Evolutionary conservation across 306 rosid species (phyloP).

Genomic region (Trichosanthes truncata): DNA sequence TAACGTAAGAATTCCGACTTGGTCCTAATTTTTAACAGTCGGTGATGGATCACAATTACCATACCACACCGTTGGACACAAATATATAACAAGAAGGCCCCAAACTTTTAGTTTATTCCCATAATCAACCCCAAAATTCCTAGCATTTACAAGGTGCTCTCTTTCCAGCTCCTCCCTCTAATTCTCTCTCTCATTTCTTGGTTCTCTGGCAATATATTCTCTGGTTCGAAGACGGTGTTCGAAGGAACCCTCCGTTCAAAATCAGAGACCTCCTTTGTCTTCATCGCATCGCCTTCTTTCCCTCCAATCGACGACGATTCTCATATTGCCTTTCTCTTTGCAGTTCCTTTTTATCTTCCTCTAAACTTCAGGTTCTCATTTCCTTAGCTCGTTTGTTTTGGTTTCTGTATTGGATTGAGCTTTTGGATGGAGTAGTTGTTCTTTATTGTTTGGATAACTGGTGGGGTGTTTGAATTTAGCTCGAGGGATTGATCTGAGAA

Average conservation of each 20-base stretch:
- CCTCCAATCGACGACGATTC: background rate
- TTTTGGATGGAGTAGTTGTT: background rate
- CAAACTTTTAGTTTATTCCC: background rate
- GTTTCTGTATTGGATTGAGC: background rate
- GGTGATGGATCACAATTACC: background rate
- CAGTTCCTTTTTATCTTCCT: background rate
- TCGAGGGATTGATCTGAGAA: background rate
- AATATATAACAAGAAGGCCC: background rate
- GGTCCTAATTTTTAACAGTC: background rate
- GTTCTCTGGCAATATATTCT: conserved; percentile 3
- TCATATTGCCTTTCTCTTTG: background rate
- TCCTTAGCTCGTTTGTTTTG: background rate
- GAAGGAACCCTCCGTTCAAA: conserved; percentile 7
- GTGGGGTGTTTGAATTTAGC: background rate
- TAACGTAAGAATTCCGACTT: background rate
- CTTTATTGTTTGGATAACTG: background rate
- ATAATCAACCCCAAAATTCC: background rate
- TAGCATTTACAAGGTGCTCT: background rate
- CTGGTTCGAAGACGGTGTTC: background rate
- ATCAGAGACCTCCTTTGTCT: background rate
- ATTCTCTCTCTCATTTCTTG: background rate
- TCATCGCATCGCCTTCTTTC: background rate
- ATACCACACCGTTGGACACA: background rate
- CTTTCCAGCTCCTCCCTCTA: background rate
- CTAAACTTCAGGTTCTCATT: background rate